Conservation (phyloP, 495 filamentous ascomycete species). For the Aspergillus ellipticus region DNA sequence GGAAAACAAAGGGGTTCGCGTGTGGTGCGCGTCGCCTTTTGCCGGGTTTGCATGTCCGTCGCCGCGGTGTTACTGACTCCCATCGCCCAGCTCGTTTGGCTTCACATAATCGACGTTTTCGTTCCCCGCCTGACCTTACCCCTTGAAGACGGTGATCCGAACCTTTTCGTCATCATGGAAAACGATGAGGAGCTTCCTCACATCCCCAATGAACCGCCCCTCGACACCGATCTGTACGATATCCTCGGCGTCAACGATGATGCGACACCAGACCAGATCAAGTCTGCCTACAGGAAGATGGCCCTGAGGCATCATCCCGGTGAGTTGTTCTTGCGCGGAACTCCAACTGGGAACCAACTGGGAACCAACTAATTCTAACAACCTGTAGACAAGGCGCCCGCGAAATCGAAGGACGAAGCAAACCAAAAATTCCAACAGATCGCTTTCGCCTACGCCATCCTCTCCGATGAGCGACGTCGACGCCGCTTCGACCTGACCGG, state of each 20-base stretch:
- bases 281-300: slow-evolving; percentile 90
- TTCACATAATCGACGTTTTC: not conserved
- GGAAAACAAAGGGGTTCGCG: slow-evolving; percentile 12
- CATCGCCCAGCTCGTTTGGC: not conserved
- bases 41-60: slow-evolving; percentile 2
- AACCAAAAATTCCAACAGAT: slow-evolving; percentile 80
- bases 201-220: slow-evolving; percentile 40
- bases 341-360: too few species aligned
- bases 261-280: slow-evolving; percentile 76
- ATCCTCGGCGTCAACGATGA: slow-evolving; percentile 69
- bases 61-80: not conserved
- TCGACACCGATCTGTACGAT: slow-evolving; percentile 79
- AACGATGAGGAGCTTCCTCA: slow-evolving; percentile 11
- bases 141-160: slow-evolving; percentile 12
- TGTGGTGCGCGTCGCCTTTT: slow-evolving; percentile 4
- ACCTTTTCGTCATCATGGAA: not conserved
- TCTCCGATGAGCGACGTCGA: slow-evolving; percentile 74
- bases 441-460: slow-evolving; percentile 89
- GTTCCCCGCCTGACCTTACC: slow-evolving; percentile 5
- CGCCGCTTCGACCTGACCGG: slow-evolving; percentile 85
- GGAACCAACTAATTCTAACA: not conserved
- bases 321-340: slow-evolving; percentile 26
- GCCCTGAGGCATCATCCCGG: slow-evolving; percentile 89
- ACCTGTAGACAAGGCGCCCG: slow-evolving; percentile 65
- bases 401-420: slow-evolving; percentile 61